Percentiles rank a stretch among this genome's conserved stretches.
Evolutionary conservation across 345 rosid genomes (phyloP).

Genomic region (Carallia pectinifolia): DNA sequence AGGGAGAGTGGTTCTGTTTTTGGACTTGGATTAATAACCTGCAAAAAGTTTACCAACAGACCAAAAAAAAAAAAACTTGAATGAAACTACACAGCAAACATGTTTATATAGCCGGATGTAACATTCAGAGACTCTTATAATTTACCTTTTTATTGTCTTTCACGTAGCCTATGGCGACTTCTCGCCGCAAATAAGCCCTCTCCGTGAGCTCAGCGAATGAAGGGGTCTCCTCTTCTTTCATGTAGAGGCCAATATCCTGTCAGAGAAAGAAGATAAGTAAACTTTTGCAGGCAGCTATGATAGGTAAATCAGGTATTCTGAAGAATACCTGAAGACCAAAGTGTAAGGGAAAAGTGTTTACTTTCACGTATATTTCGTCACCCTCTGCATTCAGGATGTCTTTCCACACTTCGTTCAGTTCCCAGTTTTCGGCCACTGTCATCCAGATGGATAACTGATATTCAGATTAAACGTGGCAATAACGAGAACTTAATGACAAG

Average conservation of each 20-base stretch:
- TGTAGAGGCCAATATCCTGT: slow-evolving; percentile 78
- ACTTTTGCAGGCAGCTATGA: no score
- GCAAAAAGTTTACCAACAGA: slow-evolving; percentile 19
- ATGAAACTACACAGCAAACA: neutral
- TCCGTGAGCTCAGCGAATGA: slow-evolving; percentile 78
- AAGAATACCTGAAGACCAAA: neutral
- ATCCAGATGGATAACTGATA: slow-evolving; percentile 13
- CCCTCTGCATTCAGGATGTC: slow-evolving; percentile 92
- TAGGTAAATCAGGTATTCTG: neutral
- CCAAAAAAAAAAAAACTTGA: neutral
- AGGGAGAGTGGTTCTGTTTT: slow-evolving; percentile 66
- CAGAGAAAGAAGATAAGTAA: slow-evolving; percentile 1
- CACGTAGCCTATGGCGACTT: slow-evolving; percentile 87
- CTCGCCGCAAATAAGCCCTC: slow-evolving; percentile 70
- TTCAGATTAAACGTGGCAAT: slow-evolving; percentile 4
- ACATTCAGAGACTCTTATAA: no score
- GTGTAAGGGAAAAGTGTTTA: slow-evolving; percentile 14
- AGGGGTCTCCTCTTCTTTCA: slow-evolving; percentile 78
- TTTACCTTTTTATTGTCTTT: slow-evolving; percentile 66
- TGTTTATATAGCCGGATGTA: no score
- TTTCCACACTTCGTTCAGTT: slow-evolving; percentile 90
- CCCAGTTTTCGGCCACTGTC: slow-evolving; percentile 78
- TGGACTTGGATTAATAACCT: slow-evolving; percentile 77
- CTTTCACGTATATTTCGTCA: slow-evolving; percentile 95
- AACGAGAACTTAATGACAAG: neutral